Percentiles rank a stretch among this genome's conserved stretches.
Conservation (phyloP, 176 grass and related monocot genomes). For the Alopecurus myosuroides region DNA sequence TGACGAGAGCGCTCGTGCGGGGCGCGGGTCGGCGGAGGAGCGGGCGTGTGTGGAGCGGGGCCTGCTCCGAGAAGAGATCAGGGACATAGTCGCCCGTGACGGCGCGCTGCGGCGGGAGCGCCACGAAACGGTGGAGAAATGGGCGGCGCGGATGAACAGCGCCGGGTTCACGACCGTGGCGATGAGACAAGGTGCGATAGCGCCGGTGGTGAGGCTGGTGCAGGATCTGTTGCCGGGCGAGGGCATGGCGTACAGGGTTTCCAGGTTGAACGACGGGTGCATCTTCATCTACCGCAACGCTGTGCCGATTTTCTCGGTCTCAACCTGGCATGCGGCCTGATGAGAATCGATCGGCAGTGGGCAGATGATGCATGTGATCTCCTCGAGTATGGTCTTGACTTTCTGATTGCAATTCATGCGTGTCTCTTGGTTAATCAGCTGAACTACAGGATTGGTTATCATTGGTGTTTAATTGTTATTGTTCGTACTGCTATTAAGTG, state of each 20-base stretch:
- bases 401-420: neutral
- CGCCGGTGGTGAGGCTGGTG: slow-evolving; percentile 8
- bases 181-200: neutral
- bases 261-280: neutral
- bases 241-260: slow-evolving; percentile 16
- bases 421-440: neutral
- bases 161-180: slow-evolving; percentile 26
- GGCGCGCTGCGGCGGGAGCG: slow-evolving; percentile 40
- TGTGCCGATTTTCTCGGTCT: slow-evolving; percentile 46
- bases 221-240: neutral
- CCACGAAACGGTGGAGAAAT: slow-evolving; percentile 50
- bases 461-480: neutral
- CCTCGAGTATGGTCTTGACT: neutral
- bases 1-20: slow-evolving; percentile 20
- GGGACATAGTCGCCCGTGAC: slow-evolving; percentile 43
- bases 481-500: neutral
- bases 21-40: slow-evolving; percentile 18
- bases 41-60: slow-evolving; percentile 32
- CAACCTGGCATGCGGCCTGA: slow-evolving; percentile 33
- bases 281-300: slow-evolving; percentile 38
- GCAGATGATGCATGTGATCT: neutral
- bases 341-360: neutral
- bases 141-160: slow-evolving; percentile 28
- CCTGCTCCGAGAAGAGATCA: slow-evolving; percentile 52
- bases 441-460: neutral